Percentiles rank a stretch among this genome's conserved stretches.
Evolutionary conservation across 352 stramenopile genomes (phyloP).

Genomic region (Phytophthora megakarya): DNA sequence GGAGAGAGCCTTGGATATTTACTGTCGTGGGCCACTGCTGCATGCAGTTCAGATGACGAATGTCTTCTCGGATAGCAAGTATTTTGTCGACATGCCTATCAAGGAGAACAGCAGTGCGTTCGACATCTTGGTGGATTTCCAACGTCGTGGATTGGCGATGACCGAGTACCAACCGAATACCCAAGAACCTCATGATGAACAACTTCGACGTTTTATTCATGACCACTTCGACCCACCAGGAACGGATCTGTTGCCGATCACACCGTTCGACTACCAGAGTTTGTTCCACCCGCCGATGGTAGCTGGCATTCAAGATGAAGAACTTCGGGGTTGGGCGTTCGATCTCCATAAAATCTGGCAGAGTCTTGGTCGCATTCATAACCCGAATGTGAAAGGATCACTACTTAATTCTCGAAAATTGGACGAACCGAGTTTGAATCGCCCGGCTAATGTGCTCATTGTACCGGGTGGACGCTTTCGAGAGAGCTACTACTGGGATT

Average conservation of each 20-base stretch:
- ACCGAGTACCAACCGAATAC: slow-evolving; percentile 48
- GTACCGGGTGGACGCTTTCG: slow-evolving; percentile 91
- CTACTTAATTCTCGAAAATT: slow-evolving; percentile 53
- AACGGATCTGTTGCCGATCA: slow-evolving; percentile 73
- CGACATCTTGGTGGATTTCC: slow-evolving; percentile 75
- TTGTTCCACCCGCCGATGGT: slow-evolving; percentile 57
- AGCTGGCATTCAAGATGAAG: slow-evolving; percentile 49
- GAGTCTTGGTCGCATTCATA: slow-evolving; percentile 63
- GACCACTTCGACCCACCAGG: slow-evolving; percentile 85
- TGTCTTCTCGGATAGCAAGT: slow-evolving; percentile 91
- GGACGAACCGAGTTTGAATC: slow-evolving; percentile 35
- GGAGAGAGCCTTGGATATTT: slow-evolving; percentile 75
- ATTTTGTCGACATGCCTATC: slow-evolving; percentile 94
- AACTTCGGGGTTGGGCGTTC: slow-evolving; percentile 68
- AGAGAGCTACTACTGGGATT: slow-evolving; percentile 94
- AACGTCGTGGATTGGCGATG: slow-evolving; percentile 54
- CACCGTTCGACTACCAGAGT: slow-evolving; percentile 72
- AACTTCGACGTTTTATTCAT: slow-evolving; percentile 71
- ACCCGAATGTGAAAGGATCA: slow-evolving; percentile 57
- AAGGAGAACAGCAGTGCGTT: slow-evolving; percentile 75
- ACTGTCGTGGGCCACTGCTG: slow-evolving; percentile 68
- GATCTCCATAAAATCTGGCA: slow-evolving; percentile 79
- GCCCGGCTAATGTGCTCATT: slow-evolving; percentile 72
- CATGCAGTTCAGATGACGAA: slow-evolving; percentile 73
- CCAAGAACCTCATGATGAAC: slow-evolving; percentile 35